A percentile compares a stretch with the other conserved stretches of the same genome.
Conservation (phyloP, 176 grass and related monocot genomes). For the Tillandsia leiboldiana region DNA sequence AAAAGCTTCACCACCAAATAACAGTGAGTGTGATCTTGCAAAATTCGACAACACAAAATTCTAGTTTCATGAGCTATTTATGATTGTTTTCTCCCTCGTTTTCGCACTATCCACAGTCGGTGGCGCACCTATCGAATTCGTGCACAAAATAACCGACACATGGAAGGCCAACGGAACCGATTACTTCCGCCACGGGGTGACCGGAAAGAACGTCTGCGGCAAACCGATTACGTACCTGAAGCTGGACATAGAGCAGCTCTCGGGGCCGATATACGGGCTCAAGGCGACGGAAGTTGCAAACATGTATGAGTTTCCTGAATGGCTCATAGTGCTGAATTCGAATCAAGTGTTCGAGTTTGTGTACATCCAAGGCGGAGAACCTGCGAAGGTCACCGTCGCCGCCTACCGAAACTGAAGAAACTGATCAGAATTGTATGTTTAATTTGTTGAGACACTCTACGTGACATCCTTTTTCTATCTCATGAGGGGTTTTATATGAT, state of each 20-base stretch:
- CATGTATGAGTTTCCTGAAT: slow-evolving; percentile 48
- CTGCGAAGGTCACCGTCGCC: slow-evolving; percentile 43
- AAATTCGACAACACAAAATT: background rate
- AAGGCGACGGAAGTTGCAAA: slow-evolving; percentile 24
- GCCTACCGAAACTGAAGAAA: slow-evolving; percentile 14
- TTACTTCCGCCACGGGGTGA: slow-evolving; percentile 59
- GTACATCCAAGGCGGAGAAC: slow-evolving; percentile 61
- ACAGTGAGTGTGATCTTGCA: background rate
- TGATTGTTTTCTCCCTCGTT: background rate
- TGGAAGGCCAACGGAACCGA: slow-evolving; percentile 43
- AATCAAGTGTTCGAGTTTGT: slow-evolving; percentile 44
- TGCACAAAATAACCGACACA: slow-evolving; percentile 56
- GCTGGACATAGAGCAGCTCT: slow-evolving; percentile 36
- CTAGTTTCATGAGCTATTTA: background rate
- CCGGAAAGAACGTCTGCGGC: slow-evolving; percentile 37
- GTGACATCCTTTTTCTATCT: background rate
- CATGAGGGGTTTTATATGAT: background rate
- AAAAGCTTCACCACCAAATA: background rate
- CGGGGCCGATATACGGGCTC: slow-evolving; percentile 50
- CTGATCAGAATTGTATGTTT: background rate
- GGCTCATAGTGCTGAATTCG: slow-evolving; percentile 27
- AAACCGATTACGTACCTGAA: slow-evolving; percentile 60
- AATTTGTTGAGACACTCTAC: background rate
- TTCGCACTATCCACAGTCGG: slow-evolving; percentile 1
- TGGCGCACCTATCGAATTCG: slow-evolving; percentile 36